A percentile compares a stretch with the other conserved stretches of the same genome.
Evolutionary conservation across 2,329 filamentous ascomycete genomes (phyloP).

Genomic region (Aspergillus clavatus): DNA sequence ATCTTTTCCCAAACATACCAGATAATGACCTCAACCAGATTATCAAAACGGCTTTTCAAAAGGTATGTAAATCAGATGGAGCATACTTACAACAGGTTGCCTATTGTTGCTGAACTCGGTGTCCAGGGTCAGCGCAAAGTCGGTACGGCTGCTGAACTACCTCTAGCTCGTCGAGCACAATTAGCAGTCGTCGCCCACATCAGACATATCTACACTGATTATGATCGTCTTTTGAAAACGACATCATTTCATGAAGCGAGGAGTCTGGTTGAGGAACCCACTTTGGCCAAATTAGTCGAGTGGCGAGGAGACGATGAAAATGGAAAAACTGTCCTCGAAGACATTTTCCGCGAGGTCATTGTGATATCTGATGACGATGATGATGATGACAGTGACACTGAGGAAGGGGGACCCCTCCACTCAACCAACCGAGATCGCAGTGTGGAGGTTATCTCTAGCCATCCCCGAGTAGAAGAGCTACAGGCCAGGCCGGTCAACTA

Average conservation of each 20-base stretch:
- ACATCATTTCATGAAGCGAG: slow-evolving; percentile 53
- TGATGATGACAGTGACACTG: slow-evolving; percentile 50
- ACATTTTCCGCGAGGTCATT: slow-evolving; percentile 60
- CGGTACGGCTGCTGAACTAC: slow-evolving; percentile 52
- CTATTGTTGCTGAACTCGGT: slow-evolving; percentile 17
- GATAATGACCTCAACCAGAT: slow-evolving; percentile 54
- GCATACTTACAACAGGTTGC: slow-evolving; percentile 1
- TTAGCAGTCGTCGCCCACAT: slow-evolving; percentile 60
- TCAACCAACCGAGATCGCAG: slow-evolving; percentile 33
- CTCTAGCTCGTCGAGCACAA: slow-evolving; percentile 54
- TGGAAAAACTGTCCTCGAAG: slow-evolving; percentile 52
- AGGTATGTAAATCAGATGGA: slow-evolving; percentile 39
- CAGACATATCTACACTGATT: slow-evolving; percentile 58
- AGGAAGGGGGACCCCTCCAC: slow-evolving; percentile 30
- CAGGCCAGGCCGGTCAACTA: slow-evolving; percentile 28
- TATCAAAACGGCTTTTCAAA: slow-evolving; percentile 56
- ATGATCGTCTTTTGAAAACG: slow-evolving; percentile 53
- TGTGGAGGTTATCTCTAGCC: slow-evolving; percentile 42
- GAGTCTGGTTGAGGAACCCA: slow-evolving; percentile 50
- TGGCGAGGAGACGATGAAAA: slow-evolving; percentile 59
- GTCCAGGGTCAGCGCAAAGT: slow-evolving; percentile 52
- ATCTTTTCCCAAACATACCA: slow-evolving; percentile 61
- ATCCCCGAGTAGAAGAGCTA: slow-evolving; percentile 32
- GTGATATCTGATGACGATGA: slow-evolving; percentile 60
- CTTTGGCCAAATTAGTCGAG: slow-evolving; percentile 54